phyloP scores from a whole-genome alignment of 2,329 filamentous ascomycete species.

The Hypocreales sp. region DNA sequence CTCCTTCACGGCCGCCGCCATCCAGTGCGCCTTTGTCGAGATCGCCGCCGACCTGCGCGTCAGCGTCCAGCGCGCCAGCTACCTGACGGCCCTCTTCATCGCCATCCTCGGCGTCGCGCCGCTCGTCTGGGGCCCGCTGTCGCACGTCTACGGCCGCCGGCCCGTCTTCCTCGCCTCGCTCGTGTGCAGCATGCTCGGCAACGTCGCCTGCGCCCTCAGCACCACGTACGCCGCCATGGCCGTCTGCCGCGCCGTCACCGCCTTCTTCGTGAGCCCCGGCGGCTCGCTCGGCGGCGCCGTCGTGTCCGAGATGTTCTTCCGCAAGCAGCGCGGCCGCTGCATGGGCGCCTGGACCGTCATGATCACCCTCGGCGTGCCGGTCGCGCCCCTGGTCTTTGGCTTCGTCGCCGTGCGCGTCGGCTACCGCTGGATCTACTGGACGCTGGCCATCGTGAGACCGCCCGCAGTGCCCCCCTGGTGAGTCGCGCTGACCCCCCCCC shows the following conservation, averaged over 20 bases:
- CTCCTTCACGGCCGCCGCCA: slow-evolving; percentile 36
- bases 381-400: slow-evolving; percentile 20
- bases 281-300: slow-evolving; percentile 10
- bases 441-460: slow-evolving; percentile 30
- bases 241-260: slow-evolving; percentile 29
- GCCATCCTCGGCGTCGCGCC: slow-evolving; percentile 12
- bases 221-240: slow-evolving; percentile 30
- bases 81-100: slow-evolving; percentile 24
- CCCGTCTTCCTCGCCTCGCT: slow-evolving; percentile 35
- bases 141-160: slow-evolving; percentile 35
- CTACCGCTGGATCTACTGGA: slow-evolving; percentile 44
- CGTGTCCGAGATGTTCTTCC: slow-evolving; percentile 7
- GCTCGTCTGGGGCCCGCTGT: slow-evolving; percentile 40
- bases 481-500: neutral
- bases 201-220: slow-evolving; percentile 34
- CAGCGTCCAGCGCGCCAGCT: slow-evolving; percentile 30
- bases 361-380: slow-evolving; percentile 10
- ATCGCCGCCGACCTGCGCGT: slow-evolving; percentile 34
- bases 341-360: slow-evolving; percentile 9
- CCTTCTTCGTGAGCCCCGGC: slow-evolving; percentile 39
- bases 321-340: slow-evolving; percentile 4
- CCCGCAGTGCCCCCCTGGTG: too few species aligned
- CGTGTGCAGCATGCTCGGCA: slow-evolving; percentile 27
- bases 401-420: slow-evolving; percentile 33
- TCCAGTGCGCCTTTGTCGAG: slow-evolving; percentile 36